Evolutionary conservation across 2,329 filamentous ascomycete genomes (phyloP).

Genomic region (Elsinoe batatas): DNA sequence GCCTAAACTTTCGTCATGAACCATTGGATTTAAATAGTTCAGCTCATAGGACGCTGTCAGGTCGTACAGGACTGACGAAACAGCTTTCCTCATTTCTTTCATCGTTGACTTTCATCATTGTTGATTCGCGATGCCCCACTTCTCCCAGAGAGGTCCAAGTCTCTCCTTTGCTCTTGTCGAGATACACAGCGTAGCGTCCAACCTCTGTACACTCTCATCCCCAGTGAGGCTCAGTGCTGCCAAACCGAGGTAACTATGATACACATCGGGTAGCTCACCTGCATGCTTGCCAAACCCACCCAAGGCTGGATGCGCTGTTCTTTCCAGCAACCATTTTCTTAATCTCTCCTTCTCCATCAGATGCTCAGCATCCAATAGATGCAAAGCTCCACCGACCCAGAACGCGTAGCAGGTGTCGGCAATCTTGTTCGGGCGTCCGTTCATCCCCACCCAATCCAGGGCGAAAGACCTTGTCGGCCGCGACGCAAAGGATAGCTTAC

Average conservation of each 20-base stretch:
- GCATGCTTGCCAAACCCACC: conserved; percentile 40
- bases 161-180: conserved; percentile 44
- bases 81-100: background rate
- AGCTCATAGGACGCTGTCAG: background rate
- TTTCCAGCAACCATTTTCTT: conserved; percentile 67
- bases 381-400: conserved; percentile 66
- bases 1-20: background rate
- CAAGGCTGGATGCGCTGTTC: conserved; percentile 70
- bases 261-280: conserved; percentile 52
- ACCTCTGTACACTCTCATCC: conserved; percentile 56
- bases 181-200: conserved; percentile 70
- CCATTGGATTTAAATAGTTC: background rate
- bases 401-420: conserved; percentile 94
- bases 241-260: conserved; percentile 82
- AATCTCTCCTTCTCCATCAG: conserved; percentile 13
- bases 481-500: conserved; percentile 24
- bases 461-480: conserved; percentile 55
- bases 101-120: background rate
- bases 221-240: conserved; percentile 59
- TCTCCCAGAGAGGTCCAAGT: conserved; percentile 22
- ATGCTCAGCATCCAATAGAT: conserved; percentile 14
- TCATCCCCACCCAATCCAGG: conserved; percentile 61
- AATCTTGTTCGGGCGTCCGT: conserved; percentile 81
- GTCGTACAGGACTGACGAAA: background rate
- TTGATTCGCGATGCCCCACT: conserved; percentile 11